phyloP scores from a whole-genome alignment of 495 filamentous ascomycete species.

The Cercophora scortea region DNA sequence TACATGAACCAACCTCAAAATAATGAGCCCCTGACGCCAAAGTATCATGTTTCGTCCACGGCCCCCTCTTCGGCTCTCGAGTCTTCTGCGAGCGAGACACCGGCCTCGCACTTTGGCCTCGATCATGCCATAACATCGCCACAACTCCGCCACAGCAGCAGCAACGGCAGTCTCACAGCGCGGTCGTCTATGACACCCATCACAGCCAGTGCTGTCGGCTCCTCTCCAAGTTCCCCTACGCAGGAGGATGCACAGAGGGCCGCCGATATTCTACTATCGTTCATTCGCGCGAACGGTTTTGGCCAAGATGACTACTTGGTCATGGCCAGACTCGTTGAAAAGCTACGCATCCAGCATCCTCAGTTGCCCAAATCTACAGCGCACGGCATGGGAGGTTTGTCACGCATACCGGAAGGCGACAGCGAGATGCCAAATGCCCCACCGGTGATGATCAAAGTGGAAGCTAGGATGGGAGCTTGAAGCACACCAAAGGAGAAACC shows the following conservation, averaged over 20 bases:
- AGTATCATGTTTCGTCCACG: constrained; percentile 50
- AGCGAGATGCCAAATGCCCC: constrained; percentile 36
- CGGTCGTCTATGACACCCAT: constrained; percentile 35
- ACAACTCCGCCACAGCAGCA: constrained; percentile 47
- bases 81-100: constrained; percentile 57
- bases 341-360: constrained; percentile 61
- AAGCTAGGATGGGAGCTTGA: constrained; percentile 14
- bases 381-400: constrained; percentile 55
- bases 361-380: constrained; percentile 45
- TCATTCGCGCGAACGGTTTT: constrained; percentile 64
- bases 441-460: constrained; percentile 9
- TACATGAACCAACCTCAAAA: constrained; percentile 58
- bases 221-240: constrained; percentile 58
- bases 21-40: constrained; percentile 57
- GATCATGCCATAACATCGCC: constrained; percentile 46
- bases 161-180: constrained; percentile 41
- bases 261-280: constrained; percentile 77
- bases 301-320: constrained; percentile 78
- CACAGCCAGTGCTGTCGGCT: constrained; percentile 32
- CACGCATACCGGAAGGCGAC: constrained; percentile 57
- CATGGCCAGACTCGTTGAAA: constrained; percentile 80
- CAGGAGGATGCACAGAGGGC: constrained; percentile 85
- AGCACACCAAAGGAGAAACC: not conserved
- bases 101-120: constrained; percentile 39
- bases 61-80: constrained; percentile 58